Conservation (phyloP, 2,329 filamentous ascomycete species). For the Colletotrichum eremochloae region DNA sequence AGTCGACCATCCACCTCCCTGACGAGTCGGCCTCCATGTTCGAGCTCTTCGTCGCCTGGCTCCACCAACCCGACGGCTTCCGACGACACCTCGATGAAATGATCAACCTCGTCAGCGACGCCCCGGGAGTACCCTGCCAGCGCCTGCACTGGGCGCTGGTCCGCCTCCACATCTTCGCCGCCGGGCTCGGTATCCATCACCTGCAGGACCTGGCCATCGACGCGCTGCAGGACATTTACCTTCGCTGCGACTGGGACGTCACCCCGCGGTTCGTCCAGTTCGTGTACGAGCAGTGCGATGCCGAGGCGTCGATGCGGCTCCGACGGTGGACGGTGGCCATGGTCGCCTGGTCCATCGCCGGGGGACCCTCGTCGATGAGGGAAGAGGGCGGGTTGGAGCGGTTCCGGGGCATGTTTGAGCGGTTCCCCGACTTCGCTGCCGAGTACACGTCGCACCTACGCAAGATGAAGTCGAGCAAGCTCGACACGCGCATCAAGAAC, state of each 20-base stretch:
- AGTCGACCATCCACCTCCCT: slow-evolving; percentile 53
- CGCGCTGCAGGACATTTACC: slow-evolving; percentile 70
- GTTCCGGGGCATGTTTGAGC: slow-evolving; percentile 59
- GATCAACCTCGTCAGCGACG: slow-evolving; percentile 47
- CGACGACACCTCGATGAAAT: slow-evolving; percentile 58
- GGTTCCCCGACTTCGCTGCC: slow-evolving; percentile 60
- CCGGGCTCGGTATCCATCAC: slow-evolving; percentile 61
- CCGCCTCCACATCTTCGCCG: slow-evolving; percentile 69
- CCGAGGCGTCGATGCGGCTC: slow-evolving; percentile 63
- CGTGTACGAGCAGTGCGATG: slow-evolving; percentile 67
- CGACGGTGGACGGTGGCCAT: slow-evolving; percentile 72
- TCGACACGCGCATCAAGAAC: slow-evolving; percentile 70
- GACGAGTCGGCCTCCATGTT: slow-evolving; percentile 66
- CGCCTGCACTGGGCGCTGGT: slow-evolving; percentile 67
- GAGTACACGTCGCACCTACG: slow-evolving; percentile 66
- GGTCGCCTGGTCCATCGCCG: slow-evolving; percentile 67
- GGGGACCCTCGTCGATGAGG: slow-evolving; percentile 47
- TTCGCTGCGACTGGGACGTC: slow-evolving; percentile 71
- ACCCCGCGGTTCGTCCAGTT: slow-evolving; percentile 64
- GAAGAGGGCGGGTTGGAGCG: slow-evolving; percentile 44
- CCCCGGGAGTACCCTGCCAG: slow-evolving; percentile 46
- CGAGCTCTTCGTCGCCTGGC: slow-evolving; percentile 66
- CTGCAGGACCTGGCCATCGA: slow-evolving; percentile 72
- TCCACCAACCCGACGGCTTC: slow-evolving; percentile 59
- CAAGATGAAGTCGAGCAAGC: slow-evolving; percentile 65